A percentile compares a stretch with the other conserved stretches of the same genome.
These are phyloP conservation scores for Rhizopus sp. DNA, from an alignment of 371 early-diverging fungal genomes.

Conservation along the genomic window DNA sequence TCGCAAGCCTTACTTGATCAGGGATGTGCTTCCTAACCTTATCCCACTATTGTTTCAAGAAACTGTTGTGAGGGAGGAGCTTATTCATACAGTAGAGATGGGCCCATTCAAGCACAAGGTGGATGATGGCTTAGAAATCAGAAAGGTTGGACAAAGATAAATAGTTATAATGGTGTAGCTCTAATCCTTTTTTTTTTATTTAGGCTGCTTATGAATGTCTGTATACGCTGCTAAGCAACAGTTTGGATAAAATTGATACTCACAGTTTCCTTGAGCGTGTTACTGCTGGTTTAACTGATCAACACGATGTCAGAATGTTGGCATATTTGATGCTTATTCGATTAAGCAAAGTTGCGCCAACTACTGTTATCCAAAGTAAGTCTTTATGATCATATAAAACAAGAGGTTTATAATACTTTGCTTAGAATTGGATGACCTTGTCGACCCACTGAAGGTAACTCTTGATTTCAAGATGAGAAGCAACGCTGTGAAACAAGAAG, in stretches of 20 bases:
- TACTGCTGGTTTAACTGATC: slow-evolving; percentile 77
- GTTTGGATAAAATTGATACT: slow-evolving; percentile 72
- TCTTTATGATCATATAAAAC: not conserved
- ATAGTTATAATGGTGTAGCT: not conserved
- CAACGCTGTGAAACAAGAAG: slow-evolving; percentile 91
- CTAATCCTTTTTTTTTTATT: not conserved
- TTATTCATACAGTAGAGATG: slow-evolving; percentile 91
- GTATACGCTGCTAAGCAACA: slow-evolving; percentile 82
- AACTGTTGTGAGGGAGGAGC: slow-evolving; percentile 72
- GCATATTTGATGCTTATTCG: slow-evolving; percentile 77
- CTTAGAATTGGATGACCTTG: slow-evolving; percentile 71
- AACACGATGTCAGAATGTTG: slow-evolving; percentile 85
- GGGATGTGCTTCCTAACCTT: slow-evolving; percentile 65
- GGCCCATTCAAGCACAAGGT: slow-evolving; percentile 95
- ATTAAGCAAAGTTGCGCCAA: slow-evolving; percentile 68
- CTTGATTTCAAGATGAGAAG: slow-evolving; percentile 71
- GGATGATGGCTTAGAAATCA: slow-evolving; percentile 92
- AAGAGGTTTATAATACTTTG: not conserved
- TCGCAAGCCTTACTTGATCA: slow-evolving; percentile 82
- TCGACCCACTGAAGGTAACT: slow-evolving; percentile 68
- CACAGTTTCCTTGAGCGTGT: slow-evolving; percentile 74
- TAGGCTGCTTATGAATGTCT: slow-evolving; percentile 92
- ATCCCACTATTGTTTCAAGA: slow-evolving; percentile 86
- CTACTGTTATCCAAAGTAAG: slow-evolving; percentile 71
- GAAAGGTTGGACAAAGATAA: slow-evolving; percentile 61